Evolutionary conservation across 2,329 filamentous ascomycete genomes (phyloP), one percentile per base, ranked within the genome.

Genomic region (Diaporthe sp.): DNA sequence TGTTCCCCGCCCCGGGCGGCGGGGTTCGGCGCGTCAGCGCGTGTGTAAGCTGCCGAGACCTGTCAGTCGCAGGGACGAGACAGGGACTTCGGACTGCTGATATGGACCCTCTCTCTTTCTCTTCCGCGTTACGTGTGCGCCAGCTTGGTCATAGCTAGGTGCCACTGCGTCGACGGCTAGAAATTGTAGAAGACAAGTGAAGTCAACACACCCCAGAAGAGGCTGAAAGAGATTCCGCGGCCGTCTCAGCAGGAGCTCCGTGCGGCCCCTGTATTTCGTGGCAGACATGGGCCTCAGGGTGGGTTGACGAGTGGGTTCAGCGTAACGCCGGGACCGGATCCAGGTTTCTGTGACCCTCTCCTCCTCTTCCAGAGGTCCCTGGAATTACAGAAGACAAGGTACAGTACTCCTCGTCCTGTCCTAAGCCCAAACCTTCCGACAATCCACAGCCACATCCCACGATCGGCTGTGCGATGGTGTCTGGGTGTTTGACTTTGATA

Each of bases 261-360:
- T 76, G 74, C 65, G 72, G 72, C 49, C 74, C 74, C 74, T 76
- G 74, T 55, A 74, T 31, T 71, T 44, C 62, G 49, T 70, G 55
- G 68, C n/a, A 62, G 61, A 61, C 70, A 53, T 53, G 65, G 61
- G 62, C 19, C 49, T 31, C 22, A 25, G 15, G 22, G 61, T 61
- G 74, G 74, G 46, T 57, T 59, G 62, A 19, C 13, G 62, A 34
- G 72, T 61, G 42, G 49, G 46, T 61, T 51, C 72, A 61, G 57
- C n/a, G 74, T 65, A 44, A 76, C 72, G 49, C 74, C 68, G 62
- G 62, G 74, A 57, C 67, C 71, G 37, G 71, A 69, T 61, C 68
- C 61, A 69, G 74, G 67, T 61, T n/a, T 15, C 37, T 74, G 28
- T 44, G 72, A 25, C 34, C 34, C 25, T 17, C 31, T 31, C 44